A percentile compares a stretch with the other conserved stretches of the same genome.
phyloP scores from a whole-genome alignment of 2,329 filamentous ascomycete species.

The Exophiala lecanii-corni region DNA sequence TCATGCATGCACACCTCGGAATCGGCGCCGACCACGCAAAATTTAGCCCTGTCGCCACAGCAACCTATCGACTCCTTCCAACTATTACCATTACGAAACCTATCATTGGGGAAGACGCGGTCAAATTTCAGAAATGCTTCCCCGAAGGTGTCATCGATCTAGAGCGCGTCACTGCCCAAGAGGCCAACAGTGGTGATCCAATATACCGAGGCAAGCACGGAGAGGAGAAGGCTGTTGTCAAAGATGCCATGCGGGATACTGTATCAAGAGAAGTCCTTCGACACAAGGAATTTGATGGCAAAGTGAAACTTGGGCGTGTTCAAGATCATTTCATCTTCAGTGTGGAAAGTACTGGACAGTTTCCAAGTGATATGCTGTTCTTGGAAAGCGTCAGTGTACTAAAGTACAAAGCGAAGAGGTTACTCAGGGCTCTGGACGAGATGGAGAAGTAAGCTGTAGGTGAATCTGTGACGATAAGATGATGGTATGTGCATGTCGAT shows the following conservation, averaged over 20 bases:
- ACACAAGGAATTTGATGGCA: slow-evolving; percentile 88
- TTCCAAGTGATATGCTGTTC: slow-evolving; percentile 89
- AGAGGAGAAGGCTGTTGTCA: slow-evolving; percentile 81
- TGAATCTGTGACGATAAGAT: slow-evolving; percentile 28
- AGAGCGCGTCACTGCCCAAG: slow-evolving; percentile 64
- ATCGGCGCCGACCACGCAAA: slow-evolving; percentile 93
- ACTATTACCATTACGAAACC: slow-evolving; percentile 78
- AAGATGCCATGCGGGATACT: slow-evolving; percentile 86
- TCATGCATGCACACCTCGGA: slow-evolving; percentile 93
- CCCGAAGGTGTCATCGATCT: slow-evolving; percentile 80
- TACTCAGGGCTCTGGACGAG: slow-evolving; percentile 43
- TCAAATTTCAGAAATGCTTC: slow-evolving; percentile 88
- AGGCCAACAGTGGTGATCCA: slow-evolving; percentile 56
- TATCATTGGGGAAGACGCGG: slow-evolving; percentile 79
- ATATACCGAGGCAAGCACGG: slow-evolving; percentile 72
- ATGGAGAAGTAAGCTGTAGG: slow-evolving; percentile 33
- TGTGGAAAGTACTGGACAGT: slow-evolving; percentile 92
- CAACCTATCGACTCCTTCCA: slow-evolving; percentile 85
- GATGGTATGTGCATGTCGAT: slow-evolving; percentile 23
- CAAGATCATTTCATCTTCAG: slow-evolving; percentile 97
- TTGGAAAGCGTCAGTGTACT: slow-evolving; percentile 80
- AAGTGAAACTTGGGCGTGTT: slow-evolving; percentile 85
- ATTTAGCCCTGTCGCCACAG: slow-evolving; percentile 93
- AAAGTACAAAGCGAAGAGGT: slow-evolving; percentile 68
- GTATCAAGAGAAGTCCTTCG: slow-evolving; percentile 89